Evolutionary conservation across 2,329 filamentous ascomycete genomes (phyloP), one percentile per base, ranked within the genome.

Genomic region (Penicillium fuscoglaucum): DNA sequence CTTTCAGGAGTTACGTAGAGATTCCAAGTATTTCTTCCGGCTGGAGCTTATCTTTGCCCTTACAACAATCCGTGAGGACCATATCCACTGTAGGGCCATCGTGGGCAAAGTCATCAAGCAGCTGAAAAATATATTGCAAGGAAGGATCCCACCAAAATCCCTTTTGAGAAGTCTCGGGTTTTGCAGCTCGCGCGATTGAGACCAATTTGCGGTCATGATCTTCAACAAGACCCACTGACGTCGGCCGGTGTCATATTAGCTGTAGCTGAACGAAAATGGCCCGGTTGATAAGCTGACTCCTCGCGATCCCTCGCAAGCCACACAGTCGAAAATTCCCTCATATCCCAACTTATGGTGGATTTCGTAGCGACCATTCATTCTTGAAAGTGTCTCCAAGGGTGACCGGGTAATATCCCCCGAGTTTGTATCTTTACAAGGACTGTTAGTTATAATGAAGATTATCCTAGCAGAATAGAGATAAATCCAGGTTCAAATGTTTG

Each of bases 331-430:
- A 31, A 31, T 2, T 10, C 73, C 73, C 24, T 79, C 78, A 33
- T 70, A 76, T 29, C 79, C 78, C 31, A 81, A 64, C 64, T 82
- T 82, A 53, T 79, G 73, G 51, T 77, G 63, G 43, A 80, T 66
- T 43, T 70, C 68, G 60, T 82, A 82, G 33, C 76, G 74, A 21
- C 69, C 29, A 31, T 29, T 29, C 74, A 55, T 72, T 47, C 19
- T 77, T 61, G 57, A 81, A 79, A 1, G 63, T 52, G 47, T 81
- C 76, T 21, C 76, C 78, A 6, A 82, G 68, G 5, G 62, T 65
- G 9, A 79, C 70, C 2, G 79, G 78, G 64, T 82, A 78, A 51
- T 74, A 81, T n/a, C 78, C 76, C 0, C 78, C n/a, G 4, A 3
- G n/a, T n/a, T 21, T 31, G 10, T 31, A 15, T 44, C 4, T 26